Evolutionary conservation across 768 basidiomycete species (phyloP).

Genomic region (Lentinula boryana): DNA sequence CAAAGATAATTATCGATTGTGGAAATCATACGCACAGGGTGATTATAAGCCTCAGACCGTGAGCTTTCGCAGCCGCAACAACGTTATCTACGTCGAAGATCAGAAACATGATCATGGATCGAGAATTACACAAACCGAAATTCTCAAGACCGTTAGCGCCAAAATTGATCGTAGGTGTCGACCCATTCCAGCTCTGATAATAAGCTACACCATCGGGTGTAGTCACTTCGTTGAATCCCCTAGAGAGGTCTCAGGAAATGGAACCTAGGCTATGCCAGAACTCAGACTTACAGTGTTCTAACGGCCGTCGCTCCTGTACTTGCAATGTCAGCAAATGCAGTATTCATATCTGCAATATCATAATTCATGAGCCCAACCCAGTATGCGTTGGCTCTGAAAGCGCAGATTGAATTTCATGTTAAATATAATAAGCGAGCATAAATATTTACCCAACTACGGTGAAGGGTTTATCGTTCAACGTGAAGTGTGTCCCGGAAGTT

Average conservation of each 20-base stretch:
- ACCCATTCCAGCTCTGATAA: constrained; percentile 50
- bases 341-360: constrained; percentile 42
- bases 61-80: constrained; percentile 50
- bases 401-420: neutral
- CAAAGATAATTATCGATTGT: no score
- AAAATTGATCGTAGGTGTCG: constrained; percentile 45
- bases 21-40: constrained; percentile 34
- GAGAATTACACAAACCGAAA: constrained; percentile 29
- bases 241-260: constrained; percentile 8
- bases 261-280: constrained; percentile 11
- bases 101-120: neutral
- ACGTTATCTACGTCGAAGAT: constrained; percentile 35
- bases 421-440: neutral
- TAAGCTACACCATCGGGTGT: constrained; percentile 35
- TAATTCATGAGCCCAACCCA: constrained; percentile 49
- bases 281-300: constrained; percentile 11
- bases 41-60: constrained; percentile 56
- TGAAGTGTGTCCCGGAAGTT: constrained; percentile 33
- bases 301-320: constrained; percentile 45
- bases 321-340: constrained; percentile 46
- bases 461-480: constrained; percentile 28
- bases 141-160: constrained; percentile 45
- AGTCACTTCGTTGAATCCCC: constrained; percentile 54
- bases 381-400: constrained; percentile 43
- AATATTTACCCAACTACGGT: constrained; percentile 32